Base-by-base conservation (phyloP, 345 rosid genomes). In the Camelina neglecta region DNA sequence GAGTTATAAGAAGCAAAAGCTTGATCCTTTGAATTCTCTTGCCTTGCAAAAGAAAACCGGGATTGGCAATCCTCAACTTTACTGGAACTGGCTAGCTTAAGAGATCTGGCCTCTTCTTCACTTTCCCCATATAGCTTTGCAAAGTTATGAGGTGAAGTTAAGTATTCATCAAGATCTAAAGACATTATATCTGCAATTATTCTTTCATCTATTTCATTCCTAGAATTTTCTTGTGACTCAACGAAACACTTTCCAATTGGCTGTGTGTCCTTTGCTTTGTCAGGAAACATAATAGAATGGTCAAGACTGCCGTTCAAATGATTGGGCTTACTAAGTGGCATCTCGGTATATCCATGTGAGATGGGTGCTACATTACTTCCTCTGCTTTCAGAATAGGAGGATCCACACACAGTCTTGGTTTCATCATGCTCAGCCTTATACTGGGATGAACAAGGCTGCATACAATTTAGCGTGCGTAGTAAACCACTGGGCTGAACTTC, bases 11-110 rank as follows among this genome's bases (percentile, higher is more conserved):
- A 72, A 45, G 81, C 86, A 74, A 76, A 75, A 63, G 82, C 61
- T 58, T 80, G 87, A 73, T 79, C 75, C 69, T 71, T 86, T 3
- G 85, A 65, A 39, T 81, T 94, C 31, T 87, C 97, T 65, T 89
- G 96, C 79, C 98, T 89, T 0, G 99, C 96, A 79, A 92, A 90
- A 42, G 99, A 90, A 85, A 95, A 92, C 78, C 92, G 86, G 59
- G 98, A 92, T 67, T 92, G 99, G 71, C 73, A 87, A 73, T 80
- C 85, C 71, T 80, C 87, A 16, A 65, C 76, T 77, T 88, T 87
- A 85, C 89, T 75, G 42, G 84, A 83, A 77, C 78, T 74, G 5
- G 88, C 77, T 71, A 74, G 67, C 75, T 75, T 83, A 49, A 69
- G 82, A 55, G 93, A 77, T 71, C 77, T 84, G 60, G 87, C 79